phyloP scores from a whole-genome alignment of 1,284 basidiomycete genomes.

The Cystobasidium pallidum region DNA sequence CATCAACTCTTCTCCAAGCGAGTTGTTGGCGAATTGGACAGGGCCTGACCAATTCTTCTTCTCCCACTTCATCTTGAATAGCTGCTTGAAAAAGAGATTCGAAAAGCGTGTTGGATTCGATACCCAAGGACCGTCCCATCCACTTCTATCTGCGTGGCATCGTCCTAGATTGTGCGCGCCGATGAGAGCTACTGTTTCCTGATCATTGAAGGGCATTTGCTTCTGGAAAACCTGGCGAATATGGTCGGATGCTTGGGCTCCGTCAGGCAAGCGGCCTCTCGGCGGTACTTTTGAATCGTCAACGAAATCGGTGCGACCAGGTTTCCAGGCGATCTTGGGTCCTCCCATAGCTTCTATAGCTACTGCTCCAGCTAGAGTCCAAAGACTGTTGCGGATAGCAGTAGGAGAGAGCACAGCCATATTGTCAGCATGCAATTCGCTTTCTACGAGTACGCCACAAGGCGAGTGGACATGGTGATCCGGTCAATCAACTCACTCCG shows the following conservation, averaged over 20 bases:
- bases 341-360: slow-evolving; percentile 80
- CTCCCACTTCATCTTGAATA: slow-evolving; percentile 61
- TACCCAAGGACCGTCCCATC: slow-evolving; percentile 58
- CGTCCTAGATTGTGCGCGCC: slow-evolving; percentile 63
- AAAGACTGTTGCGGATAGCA: slow-evolving; percentile 55
- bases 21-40: slow-evolving; percentile 58
- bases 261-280: slow-evolving; percentile 93
- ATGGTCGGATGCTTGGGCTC: slow-evolving; percentile 79
- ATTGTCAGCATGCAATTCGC: too few species aligned
- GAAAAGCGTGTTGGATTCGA: slow-evolving; percentile 61
- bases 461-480: not conserved
- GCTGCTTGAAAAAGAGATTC: slow-evolving; percentile 61
- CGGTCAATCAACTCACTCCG: slow-evolving; percentile 61
- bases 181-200: slow-evolving; percentile 64
- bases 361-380: slow-evolving; percentile 84
- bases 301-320: slow-evolving; percentile 78
- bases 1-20: slow-evolving; percentile 62
- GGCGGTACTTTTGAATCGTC: slow-evolving; percentile 66
- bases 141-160: slow-evolving; percentile 60
- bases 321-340: slow-evolving; percentile 81
- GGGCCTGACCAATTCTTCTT: slow-evolving; percentile 63
- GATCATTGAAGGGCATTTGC: slow-evolving; percentile 59
- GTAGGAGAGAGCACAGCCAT: not conserved
- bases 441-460: too few species aligned
- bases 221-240: slow-evolving; percentile 63